Evolutionary conservation across 805 yeast genomes (phyloP).

Genomic region (Danielia oregonensis): DNA sequence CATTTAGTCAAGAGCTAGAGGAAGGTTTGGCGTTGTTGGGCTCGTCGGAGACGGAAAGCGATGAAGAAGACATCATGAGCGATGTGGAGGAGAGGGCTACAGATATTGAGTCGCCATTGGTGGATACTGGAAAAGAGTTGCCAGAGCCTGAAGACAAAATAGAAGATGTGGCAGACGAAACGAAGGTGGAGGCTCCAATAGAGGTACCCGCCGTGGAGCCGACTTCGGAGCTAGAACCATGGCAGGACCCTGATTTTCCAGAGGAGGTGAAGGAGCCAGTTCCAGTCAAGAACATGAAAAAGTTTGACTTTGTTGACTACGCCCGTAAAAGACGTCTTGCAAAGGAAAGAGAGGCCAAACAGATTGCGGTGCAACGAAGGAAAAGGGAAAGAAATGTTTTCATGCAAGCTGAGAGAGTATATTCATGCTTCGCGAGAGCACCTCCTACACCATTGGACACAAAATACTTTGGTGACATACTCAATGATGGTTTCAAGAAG

Average conservation of each 20-base stretch:
- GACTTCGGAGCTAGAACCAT: constrained; percentile 3
- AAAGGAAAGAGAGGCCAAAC: constrained; percentile 24
- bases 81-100: constrained; percentile 5
- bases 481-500: constrained; percentile 27
- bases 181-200: constrained; percentile 1
- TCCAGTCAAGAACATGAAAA: constrained; percentile 3
- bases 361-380: constrained; percentile 15
- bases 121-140: neutral
- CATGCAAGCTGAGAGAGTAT: constrained; percentile 35
- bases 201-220: no score
- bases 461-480: constrained; percentile 17
- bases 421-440: constrained; percentile 33
- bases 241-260: constrained; percentile 7
- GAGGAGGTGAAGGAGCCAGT: neutral
- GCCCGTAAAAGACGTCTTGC: constrained; percentile 46
- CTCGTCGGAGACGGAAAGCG: constrained; percentile 14
- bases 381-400: constrained; percentile 27
- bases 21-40: constrained; percentile 16
- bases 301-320: constrained; percentile 55
- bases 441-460: constrained; percentile 21
- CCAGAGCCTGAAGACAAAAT: neutral
- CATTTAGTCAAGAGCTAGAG: constrained; percentile 28
- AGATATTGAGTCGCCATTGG: constrained; percentile 2
- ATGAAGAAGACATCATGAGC: constrained; percentile 22
- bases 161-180: neutral